phyloP scores from a whole-genome alignment of 345 rosid species.

The Citrus australasica region DNA sequence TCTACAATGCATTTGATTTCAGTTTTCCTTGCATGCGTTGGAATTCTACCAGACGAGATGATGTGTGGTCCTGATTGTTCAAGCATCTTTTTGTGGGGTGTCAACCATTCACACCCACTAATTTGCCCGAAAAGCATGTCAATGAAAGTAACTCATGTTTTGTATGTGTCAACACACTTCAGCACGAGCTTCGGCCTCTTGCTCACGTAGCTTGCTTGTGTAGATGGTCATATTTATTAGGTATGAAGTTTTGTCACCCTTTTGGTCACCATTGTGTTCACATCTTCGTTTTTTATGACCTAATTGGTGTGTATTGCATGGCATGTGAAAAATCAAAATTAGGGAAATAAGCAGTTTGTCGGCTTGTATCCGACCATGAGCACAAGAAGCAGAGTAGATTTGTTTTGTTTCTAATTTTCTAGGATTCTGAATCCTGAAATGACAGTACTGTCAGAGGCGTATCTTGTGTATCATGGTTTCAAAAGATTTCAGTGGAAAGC shows the following conservation, averaged over 20 bases:
- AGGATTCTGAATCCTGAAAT: not conserved
- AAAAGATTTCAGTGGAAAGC: not conserved
- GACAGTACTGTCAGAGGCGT: constrained; percentile 15
- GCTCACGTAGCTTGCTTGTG: too few relatives aligned
- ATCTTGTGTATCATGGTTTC: not conserved
- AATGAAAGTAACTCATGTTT: not conserved
- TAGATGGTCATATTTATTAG: too few relatives aligned
- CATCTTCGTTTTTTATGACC: too few relatives aligned
- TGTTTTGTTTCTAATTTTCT: constrained; percentile 1
- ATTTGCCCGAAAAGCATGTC: not conserved
- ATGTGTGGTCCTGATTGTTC: not conserved
- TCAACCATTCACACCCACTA: not conserved
- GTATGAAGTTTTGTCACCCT: too few relatives aligned
- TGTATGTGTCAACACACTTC: not conserved
- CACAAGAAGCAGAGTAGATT: constrained; percentile 2
- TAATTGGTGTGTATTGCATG: not conserved
- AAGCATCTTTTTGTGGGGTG: not conserved
- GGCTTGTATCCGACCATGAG: constrained; percentile 17
- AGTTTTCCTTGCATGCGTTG: not conserved
- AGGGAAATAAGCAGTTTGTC: not conserved
- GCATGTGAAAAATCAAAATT: not conserved
- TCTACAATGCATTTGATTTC: not conserved
- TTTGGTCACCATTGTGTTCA: too few relatives aligned
- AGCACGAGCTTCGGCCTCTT: too few relatives aligned
- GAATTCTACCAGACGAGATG: not conserved